A percentile compares a stretch with the other conserved stretches of the same genome.
These are phyloP conservation scores for Solanum hybrid DNA, from an alignment of 305 asterid genomes.

Conservation along the genomic window DNA sequence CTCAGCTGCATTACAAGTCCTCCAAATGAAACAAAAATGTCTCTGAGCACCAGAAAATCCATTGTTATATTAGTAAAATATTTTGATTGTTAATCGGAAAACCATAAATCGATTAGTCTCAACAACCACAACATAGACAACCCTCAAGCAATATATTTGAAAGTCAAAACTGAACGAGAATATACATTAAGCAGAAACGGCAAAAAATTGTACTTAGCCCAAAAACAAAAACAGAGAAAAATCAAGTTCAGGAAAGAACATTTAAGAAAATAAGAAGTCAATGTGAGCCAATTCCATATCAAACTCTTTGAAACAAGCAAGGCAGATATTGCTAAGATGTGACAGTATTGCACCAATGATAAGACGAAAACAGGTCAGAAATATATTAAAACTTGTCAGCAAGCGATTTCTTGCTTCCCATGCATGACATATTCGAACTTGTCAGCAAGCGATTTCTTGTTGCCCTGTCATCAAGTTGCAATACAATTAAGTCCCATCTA, in stretches of 20 bases:
- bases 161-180: not conserved
- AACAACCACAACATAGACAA: not conserved
- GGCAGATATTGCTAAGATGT: not conserved
- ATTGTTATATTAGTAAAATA: not conserved
- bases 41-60: conserved; percentile 32
- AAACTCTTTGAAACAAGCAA: not conserved
- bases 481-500: not conserved
- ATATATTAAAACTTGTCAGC: conserved; percentile 62
- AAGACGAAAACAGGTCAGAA: not conserved
- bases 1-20: conserved; percentile 80
- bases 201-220: not conserved
- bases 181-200: not conserved
- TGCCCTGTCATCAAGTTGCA: conserved; percentile 42
- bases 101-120: not conserved
- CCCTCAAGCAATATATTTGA: not conserved
- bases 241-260: not conserved
- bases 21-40: conserved; percentile 65
- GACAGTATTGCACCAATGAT: not conserved
- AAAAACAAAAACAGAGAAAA: not conserved
- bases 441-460: conserved; percentile 75
- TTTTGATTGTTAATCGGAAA: not conserved
- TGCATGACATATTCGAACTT: conserved; percentile 87
- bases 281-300: not conserved
- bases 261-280: not conserved
- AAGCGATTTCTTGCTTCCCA: conserved; percentile 72